These are phyloP conservation scores for Lepidium africanum DNA, from an alignment of 345 rosid genomes.

Conservation along the genomic window DNA sequence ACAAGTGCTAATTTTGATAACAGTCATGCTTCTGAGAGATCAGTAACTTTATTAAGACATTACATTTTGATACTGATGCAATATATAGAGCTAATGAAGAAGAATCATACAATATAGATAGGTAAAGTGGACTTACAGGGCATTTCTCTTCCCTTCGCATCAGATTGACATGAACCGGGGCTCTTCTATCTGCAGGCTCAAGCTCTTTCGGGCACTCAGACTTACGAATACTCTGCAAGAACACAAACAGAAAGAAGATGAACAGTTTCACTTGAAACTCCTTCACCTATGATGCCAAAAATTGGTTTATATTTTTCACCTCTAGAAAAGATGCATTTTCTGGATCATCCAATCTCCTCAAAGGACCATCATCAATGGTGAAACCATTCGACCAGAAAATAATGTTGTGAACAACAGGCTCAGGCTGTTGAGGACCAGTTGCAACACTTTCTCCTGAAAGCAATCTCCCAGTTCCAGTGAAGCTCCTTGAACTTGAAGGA, in stretches of 20 bases:
- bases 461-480: slow-evolving; percentile 76
- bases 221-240: slow-evolving; percentile 69
- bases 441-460: slow-evolving; percentile 75
- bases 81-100: neutral
- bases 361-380: slow-evolving; percentile 86
- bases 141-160: slow-evolving; percentile 70
- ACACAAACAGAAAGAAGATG: neutral
- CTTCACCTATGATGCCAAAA: neutral
- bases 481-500: slow-evolving; percentile 76
- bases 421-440: slow-evolving; percentile 78
- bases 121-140: slow-evolving; percentile 54
- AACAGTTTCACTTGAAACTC: neutral
- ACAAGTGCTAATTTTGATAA: neutral
- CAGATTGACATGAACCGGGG: slow-evolving; percentile 83
- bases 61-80: neutral
- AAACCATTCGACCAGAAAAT: slow-evolving; percentile 94
- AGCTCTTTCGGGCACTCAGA: slow-evolving; percentile 99
- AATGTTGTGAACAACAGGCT: slow-evolving; percentile 72
- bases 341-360: slow-evolving; percentile 91
- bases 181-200: slow-evolving; percentile 83
- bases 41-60: neutral
- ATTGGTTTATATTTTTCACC: slow-evolving; percentile 38
- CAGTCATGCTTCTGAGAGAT: neutral
- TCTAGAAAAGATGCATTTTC: slow-evolving; percentile 91
- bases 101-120: neutral